Evolutionary conservation across 768 basidiomycete species (phyloP), one percentile per base, ranked within the genome.

Genomic region (Cystofilobasidium macerans): DNA sequence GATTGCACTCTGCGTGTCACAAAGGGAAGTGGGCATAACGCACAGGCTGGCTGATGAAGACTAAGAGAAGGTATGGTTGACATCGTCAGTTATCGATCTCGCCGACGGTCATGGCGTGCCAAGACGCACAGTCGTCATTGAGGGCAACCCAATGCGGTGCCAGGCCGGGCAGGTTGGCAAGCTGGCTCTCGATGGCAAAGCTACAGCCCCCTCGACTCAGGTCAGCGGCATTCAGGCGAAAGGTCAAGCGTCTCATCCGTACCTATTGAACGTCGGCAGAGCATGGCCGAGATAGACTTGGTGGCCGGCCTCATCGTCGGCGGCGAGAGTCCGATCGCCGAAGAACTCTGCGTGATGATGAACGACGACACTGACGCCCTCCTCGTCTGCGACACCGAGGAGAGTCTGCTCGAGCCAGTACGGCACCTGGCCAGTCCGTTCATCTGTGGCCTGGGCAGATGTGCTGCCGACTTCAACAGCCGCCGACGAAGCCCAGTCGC

Each of bases 111-210:
- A 24, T 33, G n/a, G 42, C 9, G 42, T 42, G 16, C 42, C 5
- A 42, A 20, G 42, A 58, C 57, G 14, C 18, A 59, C 57, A 67
- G 28, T 67, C 65, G 53, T 67, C 65, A 57, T 65, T 65, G 11
- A 51, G 47, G 18, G 43, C 57, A 32, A 67, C 57, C 40, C 60
- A 67, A 54, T 67, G 40, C 5, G 60, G 48, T 12, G 65, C 65
- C 14, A 67, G 59, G 4, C 48, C 65, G 13, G 65, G 65, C 13
- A 67, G 61, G 65, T 67, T 67, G 60, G 60, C 26, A 14, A 67
- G 59, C 38, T 67, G 60, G 22, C 26, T 26, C 26, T 67, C 65
- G 26, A 67, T 67, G 30, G 65, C 59, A 28, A 67, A 67, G 24
- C 65, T 67, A 42, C 28, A 26, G 6, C 45, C 13, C n/a, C 45